Base-by-base conservation (phyloP, 306 rosid species). In the Trifolium fragiferum region DNA sequence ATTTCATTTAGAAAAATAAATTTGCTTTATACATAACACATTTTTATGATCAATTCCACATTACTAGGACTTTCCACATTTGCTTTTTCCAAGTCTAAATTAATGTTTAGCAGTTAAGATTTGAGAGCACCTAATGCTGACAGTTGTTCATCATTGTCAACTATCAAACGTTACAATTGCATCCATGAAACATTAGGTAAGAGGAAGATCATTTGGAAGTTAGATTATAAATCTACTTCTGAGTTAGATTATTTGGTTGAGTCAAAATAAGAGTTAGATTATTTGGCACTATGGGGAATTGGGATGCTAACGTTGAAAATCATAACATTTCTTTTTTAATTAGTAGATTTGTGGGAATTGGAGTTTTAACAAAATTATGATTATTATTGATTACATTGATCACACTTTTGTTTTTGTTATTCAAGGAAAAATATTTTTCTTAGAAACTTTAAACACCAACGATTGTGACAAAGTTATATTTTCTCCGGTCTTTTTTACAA, bases 91-190 rank as follows among this genome's bases (percentile, higher is more conserved):
- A 44, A 35, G n/a, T 49, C 38, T 54, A 58, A 53, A 43, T 58
- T 38, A 33, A 77, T 51, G n/a, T 33, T 71, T 25, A 66, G 71
- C 58, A 47, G 76, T 72, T 72, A 37, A 69, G 59, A 72, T 63
- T 63, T 54, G 27, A 51, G 47, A 57, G 10, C 72, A 76, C 50
- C 73, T 51, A 69, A 53, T 27, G 12, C 47, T 70, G 57, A 63
- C 38, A 71, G 23, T 64, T 32, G 62, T 70, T 54, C 32, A 4
- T 58, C 74, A 66, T 66, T 60, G 78, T 73, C 82, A 72, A 72
- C 44, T 15, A 43, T 54, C 54, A 41, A 53, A 58, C 1, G 57
- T 78, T 70, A 49, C 71, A 77, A 61, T 49, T 77, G 64, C 62
- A 71, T 72, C 50, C 40, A 64, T 46, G 73, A 43, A 62, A 61